These are phyloP conservation scores for Podospora bellae-mahoneyi DNA, from an alignment of 495 filamentous ascomycete species.

Conservation along the genomic window DNA sequence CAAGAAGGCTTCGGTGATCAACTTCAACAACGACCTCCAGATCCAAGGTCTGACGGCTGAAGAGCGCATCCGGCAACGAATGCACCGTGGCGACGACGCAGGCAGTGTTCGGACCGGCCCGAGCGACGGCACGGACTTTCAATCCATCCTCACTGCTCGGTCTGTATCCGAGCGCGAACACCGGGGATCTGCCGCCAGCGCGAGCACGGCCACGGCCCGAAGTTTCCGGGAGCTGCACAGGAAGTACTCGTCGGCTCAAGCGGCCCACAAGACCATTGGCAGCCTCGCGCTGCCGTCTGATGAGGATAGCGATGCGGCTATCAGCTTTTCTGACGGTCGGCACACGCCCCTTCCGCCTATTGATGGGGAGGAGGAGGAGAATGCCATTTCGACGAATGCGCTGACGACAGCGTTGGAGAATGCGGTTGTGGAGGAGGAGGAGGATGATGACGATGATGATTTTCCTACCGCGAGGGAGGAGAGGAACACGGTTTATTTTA, in stretches of 20 bases:
- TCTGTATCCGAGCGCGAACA: conserved; percentile 38
- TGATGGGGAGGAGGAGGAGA: conserved; percentile 39
- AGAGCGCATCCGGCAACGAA: conserved; percentile 55
- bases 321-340: conserved; percentile 55
- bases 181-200: conserved; percentile 52
- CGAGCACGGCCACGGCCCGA: conserved; percentile 53
- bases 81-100: conserved; percentile 37
- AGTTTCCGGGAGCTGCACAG: conserved; percentile 54
- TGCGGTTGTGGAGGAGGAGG: not conserved
- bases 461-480: conserved; percentile 30
- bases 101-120: conserved; percentile 22
- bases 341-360: conserved; percentile 52
- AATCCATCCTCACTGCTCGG: conserved; percentile 30
- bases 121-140: conserved; percentile 29
- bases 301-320: conserved; percentile 54
- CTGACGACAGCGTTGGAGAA: conserved; percentile 10
- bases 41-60: conserved; percentile 79
- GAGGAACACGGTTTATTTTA: conserved; percentile 42
- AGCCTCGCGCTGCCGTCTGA: conserved; percentile 46
- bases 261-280: conserved; percentile 25
- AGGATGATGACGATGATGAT: conserved; percentile 25
- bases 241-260: conserved; percentile 47
- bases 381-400: conserved; percentile 8
- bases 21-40: conserved; percentile 88
- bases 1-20: conserved; percentile 95